Base-by-base conservation (phyloP, 257 asterid genomes). In the Fraxinus quadrangulata region DNA sequence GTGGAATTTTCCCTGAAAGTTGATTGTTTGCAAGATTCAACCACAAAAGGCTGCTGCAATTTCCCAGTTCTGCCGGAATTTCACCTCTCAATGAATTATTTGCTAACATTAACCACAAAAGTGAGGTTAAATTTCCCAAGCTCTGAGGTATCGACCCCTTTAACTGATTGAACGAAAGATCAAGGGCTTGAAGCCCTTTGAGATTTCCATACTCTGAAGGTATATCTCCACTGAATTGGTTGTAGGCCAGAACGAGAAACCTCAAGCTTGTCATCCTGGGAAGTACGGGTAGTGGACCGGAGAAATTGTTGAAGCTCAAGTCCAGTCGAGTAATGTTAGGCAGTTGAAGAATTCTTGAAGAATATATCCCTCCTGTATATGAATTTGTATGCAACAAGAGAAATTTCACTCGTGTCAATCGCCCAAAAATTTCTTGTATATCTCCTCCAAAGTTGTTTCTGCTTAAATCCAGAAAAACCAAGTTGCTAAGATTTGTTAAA, bases 31-130 rank as follows among this genome's bases (percentile, higher is more conserved):
- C 97, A 13, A 94, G 91, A 77, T 94, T 92, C 70, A 94, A 49
- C 98, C 98, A 94, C 16, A 94, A 61, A 67, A 94, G 81, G 88
- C 97, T 92, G 79, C 92, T 89, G 86, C 98, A 92, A 33, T 87
- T 88, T 2, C 98, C 98, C 21, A 94, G n/a, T 70, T 90, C 94
- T 0, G 79, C 84, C 34, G 98, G 98, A 66, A 94, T 92, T 69
- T 65, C 71, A 3, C 94, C 94, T 0, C 89, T 77, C 13, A 94
- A 78, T 0, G 89, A 86, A 61, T 94, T 94, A 80, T 90, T 88
- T 19, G 97, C 96, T n/a, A 94, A 93, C 93, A 91, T 92, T 75
- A 94, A 66, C 98, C 97, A 94, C 63, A 94, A 31, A n/a, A 94
- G 88, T 2, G 98, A 94, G 51, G n/a, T 86, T 28, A 92, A 75